Base-by-base conservation (phyloP, 495 filamentous ascomycete genomes). In the Lentithecium fluviatile region DNA sequence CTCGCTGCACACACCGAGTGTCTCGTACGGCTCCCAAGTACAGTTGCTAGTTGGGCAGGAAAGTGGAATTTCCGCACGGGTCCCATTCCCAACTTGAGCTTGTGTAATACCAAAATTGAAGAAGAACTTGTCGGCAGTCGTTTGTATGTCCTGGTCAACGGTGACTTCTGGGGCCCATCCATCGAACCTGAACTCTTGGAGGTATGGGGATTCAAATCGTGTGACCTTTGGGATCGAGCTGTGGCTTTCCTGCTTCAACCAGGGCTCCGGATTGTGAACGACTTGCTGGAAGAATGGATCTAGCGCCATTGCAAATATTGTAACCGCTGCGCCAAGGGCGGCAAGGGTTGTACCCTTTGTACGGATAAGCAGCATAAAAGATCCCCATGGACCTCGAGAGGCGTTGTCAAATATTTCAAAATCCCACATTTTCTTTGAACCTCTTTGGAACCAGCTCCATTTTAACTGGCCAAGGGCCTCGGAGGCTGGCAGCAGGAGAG, bases 401-500 rank as follows among this genome's bases (percentile, higher is more conserved):
- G 49, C 49, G 29, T 52, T 52, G 29, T 52, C 49, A 21, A 52
- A 52, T 32, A 45, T 55, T 38, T 62, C 58, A 45, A 62, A 62
- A 42, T 62, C 58, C 34, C 17, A 34, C 32, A 62, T 26, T 29
- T 56, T 62, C 24, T 47, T 55, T 15, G 51, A 46, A n/a, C 58
- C 25, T 12, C 24, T 20, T 26, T 26, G 37, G 37, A 60, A 60
- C 58, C 55, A 58, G 24, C 13, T 52, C 55, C 55, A 58, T 26
- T 62, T 62, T 52, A 62, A 36, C 38, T 62, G 58, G n/a, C 58
- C 58, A 11, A 62, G 32, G 2, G 58, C 58, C 26, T 62, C 50
- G 6, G 50, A 42, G 11, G 40, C 34, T 19, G 62, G 62, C 10
- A 59, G 34, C 15, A 61, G 4, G 24, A 65, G 58, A 32, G 49